phyloP scores from a whole-genome alignment of 129 eudicot genomes.

The Scalesia atractyloides region DNA sequence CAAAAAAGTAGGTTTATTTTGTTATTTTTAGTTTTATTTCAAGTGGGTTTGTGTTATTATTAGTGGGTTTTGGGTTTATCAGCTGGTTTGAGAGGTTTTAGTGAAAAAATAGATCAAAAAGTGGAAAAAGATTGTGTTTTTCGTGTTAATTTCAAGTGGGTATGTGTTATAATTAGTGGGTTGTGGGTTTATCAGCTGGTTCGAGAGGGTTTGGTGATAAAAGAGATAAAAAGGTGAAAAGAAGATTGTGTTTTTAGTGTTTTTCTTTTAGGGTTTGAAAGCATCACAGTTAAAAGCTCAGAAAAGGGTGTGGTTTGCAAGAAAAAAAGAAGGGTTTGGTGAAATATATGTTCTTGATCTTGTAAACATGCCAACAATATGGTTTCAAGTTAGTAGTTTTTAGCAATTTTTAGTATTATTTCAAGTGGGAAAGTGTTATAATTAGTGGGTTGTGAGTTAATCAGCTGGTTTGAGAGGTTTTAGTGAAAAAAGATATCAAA shows the following conservation, averaged over 20 bases:
- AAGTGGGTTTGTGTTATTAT: constrained; percentile 14
- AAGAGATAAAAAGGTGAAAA: too few relatives aligned
- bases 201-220: constrained; percentile 3
- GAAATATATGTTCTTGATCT: constrained; percentile 8
- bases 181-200: constrained; percentile 13
- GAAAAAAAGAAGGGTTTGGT: constrained; percentile 27
- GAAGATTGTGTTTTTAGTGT: constrained; percentile 12
- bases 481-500: neutral
- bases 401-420: neutral
- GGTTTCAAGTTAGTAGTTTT: neutral
- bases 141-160: neutral
- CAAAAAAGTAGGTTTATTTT: neutral
- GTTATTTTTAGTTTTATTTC: neutral
- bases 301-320: constrained; percentile 25
- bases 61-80: constrained; percentile 24
- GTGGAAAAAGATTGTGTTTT: constrained; percentile 13
- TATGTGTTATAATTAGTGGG: constrained; percentile 22
- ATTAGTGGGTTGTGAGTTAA: constrained; percentile 23
- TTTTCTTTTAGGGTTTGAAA: constrained; percentile 24
- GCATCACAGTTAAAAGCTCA: constrained; percentile 11
- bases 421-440: constrained; percentile 15
- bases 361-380: constrained; percentile 2
- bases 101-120: neutral
- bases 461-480: constrained; percentile 16
- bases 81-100: constrained; percentile 16